These are phyloP conservation scores for Backusella morwellensis DNA, from an alignment of 192 early-diverging fungal genomes.

Conservation along the genomic window DNA sequence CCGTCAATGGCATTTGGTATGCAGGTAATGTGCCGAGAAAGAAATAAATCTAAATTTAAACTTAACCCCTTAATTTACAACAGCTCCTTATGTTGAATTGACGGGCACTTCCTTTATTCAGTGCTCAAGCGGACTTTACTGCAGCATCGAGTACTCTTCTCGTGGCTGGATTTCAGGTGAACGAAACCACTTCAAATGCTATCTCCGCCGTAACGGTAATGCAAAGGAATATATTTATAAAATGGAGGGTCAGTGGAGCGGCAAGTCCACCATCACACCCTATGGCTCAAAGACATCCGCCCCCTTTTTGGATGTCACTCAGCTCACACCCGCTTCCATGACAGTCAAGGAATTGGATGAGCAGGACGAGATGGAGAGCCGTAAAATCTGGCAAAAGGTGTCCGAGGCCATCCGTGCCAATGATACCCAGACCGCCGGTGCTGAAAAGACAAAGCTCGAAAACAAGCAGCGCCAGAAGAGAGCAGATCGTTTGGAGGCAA, in stretches of 20 bases:
- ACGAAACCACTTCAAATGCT: constrained; percentile 71
- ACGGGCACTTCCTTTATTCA: constrained; percentile 59
- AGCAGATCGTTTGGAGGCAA: constrained; percentile 52
- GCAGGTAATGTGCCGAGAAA: constrained; percentile 9
- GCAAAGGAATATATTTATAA: constrained; percentile 36
- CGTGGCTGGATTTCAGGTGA: constrained; percentile 77
- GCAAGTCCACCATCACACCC: constrained; percentile 56
- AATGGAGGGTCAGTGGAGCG: constrained; percentile 64
- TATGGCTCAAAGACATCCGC: constrained; percentile 46
- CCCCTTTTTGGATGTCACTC: constrained; percentile 60
- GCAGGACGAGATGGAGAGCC: constrained; percentile 63
- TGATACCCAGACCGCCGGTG: constrained; percentile 61
- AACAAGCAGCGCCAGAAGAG: constrained; percentile 59
- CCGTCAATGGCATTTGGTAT: constrained; percentile 70
- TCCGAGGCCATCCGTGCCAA: constrained; percentile 61
- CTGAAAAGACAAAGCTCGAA: constrained; percentile 65
- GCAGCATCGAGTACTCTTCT: constrained; percentile 62
- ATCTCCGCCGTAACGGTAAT: constrained; percentile 30
- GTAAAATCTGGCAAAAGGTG: constrained; percentile 66
- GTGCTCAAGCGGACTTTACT: constrained; percentile 49
- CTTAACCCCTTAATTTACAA: neutral
- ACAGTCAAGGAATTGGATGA: constrained; percentile 54
- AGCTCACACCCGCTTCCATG: constrained; percentile 47
- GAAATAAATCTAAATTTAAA: constrained; percentile 2
- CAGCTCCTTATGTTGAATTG: constrained; percentile 36